Percentiles rank a stretch among this genome's conserved stretches.
These are phyloP conservation scores for Chrysanthemum lavandulifolium DNA, from an alignment of 129 eudicot genomes.

Conservation along the genomic window DNA sequence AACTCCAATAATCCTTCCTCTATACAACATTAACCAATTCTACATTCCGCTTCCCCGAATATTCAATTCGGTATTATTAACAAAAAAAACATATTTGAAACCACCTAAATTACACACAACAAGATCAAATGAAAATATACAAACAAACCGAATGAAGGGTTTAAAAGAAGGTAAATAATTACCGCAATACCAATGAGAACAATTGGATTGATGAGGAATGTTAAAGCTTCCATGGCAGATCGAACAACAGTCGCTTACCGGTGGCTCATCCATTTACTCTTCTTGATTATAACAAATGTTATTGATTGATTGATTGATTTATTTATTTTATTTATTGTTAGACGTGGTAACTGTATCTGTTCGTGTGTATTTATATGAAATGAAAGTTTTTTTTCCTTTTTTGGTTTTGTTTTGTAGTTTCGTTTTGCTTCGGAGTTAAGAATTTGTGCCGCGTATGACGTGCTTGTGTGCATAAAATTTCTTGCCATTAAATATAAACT, in stretches of 20 bases:
- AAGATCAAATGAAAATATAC: background rate
- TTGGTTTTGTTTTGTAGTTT: background rate
- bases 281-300: background rate
- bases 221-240: slow-evolving; percentile 76
- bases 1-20: background rate
- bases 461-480: too few relatives aligned
- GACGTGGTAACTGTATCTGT: background rate
- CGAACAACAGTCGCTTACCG: slow-evolving; percentile 72
- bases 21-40: too few relatives aligned
- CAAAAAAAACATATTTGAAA: background rate
- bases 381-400: background rate
- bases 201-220: slow-evolving; percentile 87
- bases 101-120: background rate
- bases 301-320: background rate
- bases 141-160: background rate
- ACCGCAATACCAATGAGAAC: slow-evolving; percentile 99
- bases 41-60: background rate
- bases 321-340: background rate
- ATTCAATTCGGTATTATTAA: background rate
- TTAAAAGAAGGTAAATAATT: background rate
- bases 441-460: background rate
- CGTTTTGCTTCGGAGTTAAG: slow-evolving; percentile 1
- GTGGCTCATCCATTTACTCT: slow-evolving; percentile 68
- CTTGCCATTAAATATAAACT: too few relatives aligned
- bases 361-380: background rate